Conservation (phyloP, 23 red algal species). For the Gracilariopsis chorda region DNA sequence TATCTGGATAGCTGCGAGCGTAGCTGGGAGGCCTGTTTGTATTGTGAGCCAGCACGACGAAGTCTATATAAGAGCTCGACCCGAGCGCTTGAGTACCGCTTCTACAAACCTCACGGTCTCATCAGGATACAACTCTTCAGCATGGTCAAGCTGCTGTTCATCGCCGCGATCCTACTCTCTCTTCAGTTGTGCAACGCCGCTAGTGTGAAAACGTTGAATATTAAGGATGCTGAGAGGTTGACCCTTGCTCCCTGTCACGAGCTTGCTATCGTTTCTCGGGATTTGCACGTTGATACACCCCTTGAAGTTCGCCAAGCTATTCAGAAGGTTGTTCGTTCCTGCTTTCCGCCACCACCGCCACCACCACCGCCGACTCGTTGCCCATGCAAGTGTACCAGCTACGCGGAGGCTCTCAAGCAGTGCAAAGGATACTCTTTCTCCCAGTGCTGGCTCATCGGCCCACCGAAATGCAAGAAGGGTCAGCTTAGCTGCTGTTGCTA, state of each 20-base stretch:
- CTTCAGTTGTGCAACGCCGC: not conserved
- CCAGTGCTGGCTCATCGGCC: not conserved
- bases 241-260: not conserved
- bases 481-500: conserved; percentile 1
- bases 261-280: not conserved
- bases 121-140: not conserved
- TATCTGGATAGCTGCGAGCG: no score
- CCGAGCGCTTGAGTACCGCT: no score
- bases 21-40: no score
- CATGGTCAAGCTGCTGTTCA: not conserved
- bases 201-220: not conserved
- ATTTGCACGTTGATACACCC: not conserved
- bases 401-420: not conserved
- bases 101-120: no score
- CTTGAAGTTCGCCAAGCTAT: not conserved
- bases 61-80: no score
- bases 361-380: not conserved
- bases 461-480: conserved; percentile 11
- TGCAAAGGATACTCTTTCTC: not conserved
- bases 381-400: not conserved
- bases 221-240: not conserved
- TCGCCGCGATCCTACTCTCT: not conserved
- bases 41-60: no score
- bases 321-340: not conserved
- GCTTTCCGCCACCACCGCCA: not conserved